Evolutionary conservation across 1,139 yeast genomes (phyloP), one percentile per base, ranked within the genome.

Genomic region (Kodamaea plutei): DNA sequence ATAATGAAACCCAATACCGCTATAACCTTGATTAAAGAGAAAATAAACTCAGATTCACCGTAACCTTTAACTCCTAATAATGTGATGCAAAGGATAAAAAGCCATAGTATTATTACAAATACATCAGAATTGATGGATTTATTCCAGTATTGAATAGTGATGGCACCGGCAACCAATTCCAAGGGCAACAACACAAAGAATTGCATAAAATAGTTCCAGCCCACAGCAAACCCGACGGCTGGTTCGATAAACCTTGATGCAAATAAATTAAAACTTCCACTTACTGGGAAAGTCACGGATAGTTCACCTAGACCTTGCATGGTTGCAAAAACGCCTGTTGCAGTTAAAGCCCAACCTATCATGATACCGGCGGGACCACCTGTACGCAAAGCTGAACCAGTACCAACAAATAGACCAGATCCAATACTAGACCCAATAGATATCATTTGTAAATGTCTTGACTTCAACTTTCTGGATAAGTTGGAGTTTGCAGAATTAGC

Each of bases 281-380:
- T 54, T 23, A 64, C 54, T 3, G 70, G 69, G 43, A 61, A 63
- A 1, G 69, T 54, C 8, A 58, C 56, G 1, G 63, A 45, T 29
- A 64, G 49, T 38, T 64, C 70, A 11, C 69, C 69, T 31, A 63
- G 51, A 4, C 67, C 69, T 47, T 62, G 69, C 55, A 64, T 60
- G 15, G 69, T 63, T 16, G 48, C 41, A 19, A 33, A 48, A 8
- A 48, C 48, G 15, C 48, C 45, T 6, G 48, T 45, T 3, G 50
- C 45, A 6, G 44, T 47, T 30, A 47, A 29, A 6, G 33, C 28
- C 51, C 51, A 48, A 6, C 45, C 89, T 23, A 85, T 63, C 26
- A 87, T 61, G 26, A 87, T 60, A 27, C 84, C 81, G 1, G 76
- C 87, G 2, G 95, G 88, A 2, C 95, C 95, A 35, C 89, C 94